Conservation (phyloP, 345 rosid species). For the Cardiospermum halicacabum region DNA sequence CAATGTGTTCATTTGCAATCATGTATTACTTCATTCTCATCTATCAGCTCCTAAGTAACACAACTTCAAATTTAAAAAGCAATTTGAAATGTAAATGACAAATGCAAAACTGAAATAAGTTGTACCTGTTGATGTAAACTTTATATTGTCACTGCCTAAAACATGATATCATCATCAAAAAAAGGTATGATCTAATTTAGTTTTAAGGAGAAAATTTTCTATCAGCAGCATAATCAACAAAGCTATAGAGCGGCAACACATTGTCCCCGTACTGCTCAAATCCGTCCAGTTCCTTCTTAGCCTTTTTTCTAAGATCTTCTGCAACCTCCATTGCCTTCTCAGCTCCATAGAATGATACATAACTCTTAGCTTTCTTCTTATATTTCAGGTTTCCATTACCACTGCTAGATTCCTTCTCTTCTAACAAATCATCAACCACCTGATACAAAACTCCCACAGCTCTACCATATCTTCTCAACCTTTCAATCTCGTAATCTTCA, state of each 20-base stretch:
- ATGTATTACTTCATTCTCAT: neutral
- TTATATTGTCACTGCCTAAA: neutral
- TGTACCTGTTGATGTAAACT: neutral
- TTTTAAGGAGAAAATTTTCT: constrained; percentile 40
- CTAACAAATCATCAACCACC: constrained; percentile 63
- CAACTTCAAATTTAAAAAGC: neutral
- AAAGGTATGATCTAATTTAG: constrained; percentile 8
- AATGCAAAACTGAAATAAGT: neutral
- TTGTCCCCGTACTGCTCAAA: constrained; percentile 59
- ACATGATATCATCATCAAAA: neutral
- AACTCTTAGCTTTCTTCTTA: constrained; percentile 46
- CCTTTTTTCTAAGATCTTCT: constrained; percentile 54
- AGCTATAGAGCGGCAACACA: constrained; percentile 69
- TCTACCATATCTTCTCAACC: constrained; percentile 75
- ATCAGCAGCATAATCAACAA: constrained; percentile 75
- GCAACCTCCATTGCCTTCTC: constrained; percentile 68
- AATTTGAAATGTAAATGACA: no score
- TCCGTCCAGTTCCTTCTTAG: constrained; percentile 57
- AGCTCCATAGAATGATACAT: constrained; percentile 47
- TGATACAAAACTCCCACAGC: constrained; percentile 86
- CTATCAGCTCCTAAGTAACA: neutral
- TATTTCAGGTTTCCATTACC: constrained; percentile 17
- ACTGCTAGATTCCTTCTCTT: constrained; percentile 27
- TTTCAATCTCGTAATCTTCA: constrained; percentile 56
- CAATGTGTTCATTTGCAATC: neutral